Percentiles rank a stretch among this genome's conserved stretches.
phyloP scores from a whole-genome alignment of 1,284 basidiomycete genomes.

The Vanrija sp. region DNA sequence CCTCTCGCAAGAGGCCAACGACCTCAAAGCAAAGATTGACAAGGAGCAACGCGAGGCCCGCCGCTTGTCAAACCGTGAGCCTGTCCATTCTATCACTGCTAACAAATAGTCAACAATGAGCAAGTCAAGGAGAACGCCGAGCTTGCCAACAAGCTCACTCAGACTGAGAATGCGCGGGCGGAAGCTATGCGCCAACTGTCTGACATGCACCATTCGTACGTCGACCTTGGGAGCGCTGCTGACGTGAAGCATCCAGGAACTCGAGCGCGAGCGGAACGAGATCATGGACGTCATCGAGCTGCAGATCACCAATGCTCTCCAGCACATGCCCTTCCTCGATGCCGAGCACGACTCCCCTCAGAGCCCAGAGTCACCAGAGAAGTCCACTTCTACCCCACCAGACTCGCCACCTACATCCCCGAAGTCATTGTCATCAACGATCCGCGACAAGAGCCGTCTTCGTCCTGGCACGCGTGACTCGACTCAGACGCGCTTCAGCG shows the following conservation, averaged over 20 bases:
- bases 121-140: conserved; percentile 35
- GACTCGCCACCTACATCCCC: conserved; percentile 10
- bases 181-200: conserved; percentile 48
- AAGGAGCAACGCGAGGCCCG: conserved; percentile 49
- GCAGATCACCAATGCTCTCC: conserved; percentile 41
- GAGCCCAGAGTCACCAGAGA: neutral
- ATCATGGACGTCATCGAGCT: conserved; percentile 45
- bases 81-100: neutral
- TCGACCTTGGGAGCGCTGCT: neutral
- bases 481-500: conserved; percentile 18
- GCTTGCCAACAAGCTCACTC: conserved; percentile 37
- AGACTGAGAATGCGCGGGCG: conserved; percentile 43
- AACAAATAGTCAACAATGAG: conserved; percentile 26
- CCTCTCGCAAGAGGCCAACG: conserved; percentile 49
- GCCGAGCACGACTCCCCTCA: neutral
- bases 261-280: conserved; percentile 46
- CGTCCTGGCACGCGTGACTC: conserved; percentile 24
- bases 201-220: conserved; percentile 46
- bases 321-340: conserved; percentile 18
- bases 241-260: conserved; percentile 38
- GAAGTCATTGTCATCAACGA: neutral
- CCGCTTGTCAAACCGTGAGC: conserved; percentile 40
- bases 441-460: conserved; percentile 1
- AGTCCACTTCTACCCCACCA: neutral
- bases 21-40: conserved; percentile 50